These are phyloP conservation scores for Aspergillus texensis DNA, from an alignment of 2,329 filamentous ascomycete genomes.

Conservation along the genomic window DNA sequence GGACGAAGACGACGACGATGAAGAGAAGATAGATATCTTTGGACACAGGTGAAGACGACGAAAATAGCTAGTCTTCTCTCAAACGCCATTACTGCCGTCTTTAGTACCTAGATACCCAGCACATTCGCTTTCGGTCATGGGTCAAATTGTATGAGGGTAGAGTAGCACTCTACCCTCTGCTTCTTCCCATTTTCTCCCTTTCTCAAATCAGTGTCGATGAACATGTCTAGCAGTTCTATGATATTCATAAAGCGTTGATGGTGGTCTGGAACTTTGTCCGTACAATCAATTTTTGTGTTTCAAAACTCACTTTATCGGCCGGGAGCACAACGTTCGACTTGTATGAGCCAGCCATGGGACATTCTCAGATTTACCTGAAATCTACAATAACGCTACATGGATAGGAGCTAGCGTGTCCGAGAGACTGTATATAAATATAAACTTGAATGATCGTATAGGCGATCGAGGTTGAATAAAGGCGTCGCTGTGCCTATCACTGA, in stretches of 20 bases:
- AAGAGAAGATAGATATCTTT: conserved; percentile 55
- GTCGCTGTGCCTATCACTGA: too few species aligned
- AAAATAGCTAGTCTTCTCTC: not conserved
- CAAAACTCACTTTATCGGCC: not conserved
- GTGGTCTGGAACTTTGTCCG: not conserved
- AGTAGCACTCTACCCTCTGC: not conserved
- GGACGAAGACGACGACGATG: conserved; percentile 53
- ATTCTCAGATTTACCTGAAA: too few species aligned
- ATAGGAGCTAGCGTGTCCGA: too few species aligned
- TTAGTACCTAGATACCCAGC: not conserved
- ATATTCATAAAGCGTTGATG: not conserved
- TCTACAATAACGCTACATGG: too few species aligned
- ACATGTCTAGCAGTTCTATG: not conserved
- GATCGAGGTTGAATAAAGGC: not conserved
- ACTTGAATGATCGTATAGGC: not conserved
- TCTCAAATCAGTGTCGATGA: not conserved
- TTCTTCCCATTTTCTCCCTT: not conserved
- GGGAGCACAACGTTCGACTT: not conserved
- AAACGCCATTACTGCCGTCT: not conserved
- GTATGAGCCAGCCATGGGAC: too few species aligned
- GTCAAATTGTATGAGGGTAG: not conserved
- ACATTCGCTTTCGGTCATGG: not conserved
- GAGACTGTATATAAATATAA: too few species aligned
- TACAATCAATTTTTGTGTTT: too few species aligned
- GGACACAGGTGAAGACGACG: conserved; percentile 50